phyloP scores from a whole-genome alignment of 148 eudicot genomes.

The Polygonum maritimum region DNA sequence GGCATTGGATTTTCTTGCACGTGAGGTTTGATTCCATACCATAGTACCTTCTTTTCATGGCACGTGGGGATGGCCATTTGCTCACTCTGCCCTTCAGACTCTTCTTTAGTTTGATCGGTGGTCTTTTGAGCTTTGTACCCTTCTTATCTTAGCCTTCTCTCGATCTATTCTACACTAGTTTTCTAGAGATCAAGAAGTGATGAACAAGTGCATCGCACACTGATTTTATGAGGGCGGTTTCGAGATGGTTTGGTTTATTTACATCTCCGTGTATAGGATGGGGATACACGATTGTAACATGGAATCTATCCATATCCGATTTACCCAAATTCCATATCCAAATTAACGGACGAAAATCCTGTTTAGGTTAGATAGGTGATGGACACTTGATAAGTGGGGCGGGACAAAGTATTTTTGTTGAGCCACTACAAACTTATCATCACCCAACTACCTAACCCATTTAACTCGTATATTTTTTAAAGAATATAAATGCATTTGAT shows the following conservation, averaged over 20 bases:
- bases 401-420: too few relatives aligned
- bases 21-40: conserved; percentile 41
- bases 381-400: too few relatives aligned
- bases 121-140: background rate
- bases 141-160: background rate
- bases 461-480: too few relatives aligned
- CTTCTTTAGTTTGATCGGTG: background rate
- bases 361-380: too few relatives aligned
- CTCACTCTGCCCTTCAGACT: background rate
- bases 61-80: conserved; percentile 41
- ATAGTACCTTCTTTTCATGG: conserved; percentile 27
- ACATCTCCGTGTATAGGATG: background rate
- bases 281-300: too few relatives aligned
- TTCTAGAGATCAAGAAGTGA: background rate
- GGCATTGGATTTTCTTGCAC: conserved; percentile 67
- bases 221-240: too few relatives aligned
- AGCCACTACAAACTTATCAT: too few relatives aligned
- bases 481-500: too few relatives aligned
- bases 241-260: background rate
- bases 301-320: too few relatives aligned
- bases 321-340: too few relatives aligned
- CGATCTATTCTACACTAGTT: background rate
- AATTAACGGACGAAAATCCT: too few relatives aligned
- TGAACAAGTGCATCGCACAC: background rate
- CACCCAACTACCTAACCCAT: too few relatives aligned